Percentiles rank a stretch among this genome's conserved stretches.
These are phyloP conservation scores for Xylaria sp. DNA, from an alignment of 2,329 filamentous ascomycete species.

Conservation along the genomic window DNA sequence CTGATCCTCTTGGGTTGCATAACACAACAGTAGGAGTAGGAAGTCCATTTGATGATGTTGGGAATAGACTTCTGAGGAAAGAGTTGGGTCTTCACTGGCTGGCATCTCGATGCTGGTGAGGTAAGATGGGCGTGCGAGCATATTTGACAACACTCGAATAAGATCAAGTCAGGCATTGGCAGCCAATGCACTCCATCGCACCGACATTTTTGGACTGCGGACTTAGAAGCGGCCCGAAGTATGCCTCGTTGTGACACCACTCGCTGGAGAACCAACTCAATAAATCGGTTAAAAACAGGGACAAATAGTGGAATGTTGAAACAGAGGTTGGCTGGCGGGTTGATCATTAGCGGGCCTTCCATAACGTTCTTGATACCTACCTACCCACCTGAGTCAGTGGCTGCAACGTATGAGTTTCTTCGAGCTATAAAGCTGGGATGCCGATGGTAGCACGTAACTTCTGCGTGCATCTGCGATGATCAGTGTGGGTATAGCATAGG, in stretches of 20 bases:
- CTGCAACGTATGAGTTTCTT: background rate
- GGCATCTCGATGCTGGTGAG: background rate
- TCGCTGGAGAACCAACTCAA: background rate
- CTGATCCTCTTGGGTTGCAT: background rate
- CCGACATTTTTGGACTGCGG: background rate
- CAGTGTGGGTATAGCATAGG: background rate
- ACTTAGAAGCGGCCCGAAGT: background rate
- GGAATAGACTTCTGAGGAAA: background rate
- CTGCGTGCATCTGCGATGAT: background rate
- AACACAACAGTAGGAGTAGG: background rate
- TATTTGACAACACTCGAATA: background rate
- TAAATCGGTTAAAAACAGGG: background rate
- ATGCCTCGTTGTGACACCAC: background rate
- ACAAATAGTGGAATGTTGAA: background rate
- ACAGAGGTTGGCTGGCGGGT: too few species aligned
- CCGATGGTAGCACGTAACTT: background rate
- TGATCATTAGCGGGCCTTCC: background rate
- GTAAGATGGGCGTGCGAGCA: background rate
- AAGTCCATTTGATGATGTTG: background rate
- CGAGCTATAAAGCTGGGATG: background rate
- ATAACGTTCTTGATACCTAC: background rate
- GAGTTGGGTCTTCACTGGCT: background rate
- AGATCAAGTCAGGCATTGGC: background rate
- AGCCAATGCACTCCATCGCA: background rate
- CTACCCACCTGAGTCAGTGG: background rate